Evolutionary conservation across 306 rosid genomes (phyloP).

Genomic region (Cucumis melo): DNA sequence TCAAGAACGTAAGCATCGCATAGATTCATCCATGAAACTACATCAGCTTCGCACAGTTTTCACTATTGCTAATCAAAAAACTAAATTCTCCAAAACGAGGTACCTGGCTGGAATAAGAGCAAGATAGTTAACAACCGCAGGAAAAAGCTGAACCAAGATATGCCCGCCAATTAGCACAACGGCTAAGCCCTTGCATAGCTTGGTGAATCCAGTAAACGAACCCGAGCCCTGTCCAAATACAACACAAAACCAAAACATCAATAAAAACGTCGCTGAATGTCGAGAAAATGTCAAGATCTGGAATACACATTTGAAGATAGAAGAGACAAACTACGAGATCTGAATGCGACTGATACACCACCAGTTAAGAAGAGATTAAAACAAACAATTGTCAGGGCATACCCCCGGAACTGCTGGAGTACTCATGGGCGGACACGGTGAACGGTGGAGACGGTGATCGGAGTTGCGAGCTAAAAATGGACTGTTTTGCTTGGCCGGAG

Average conservation of each 20-base stretch:
- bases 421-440: slow-evolving; percentile 30
- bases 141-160: slow-evolving; percentile 53
- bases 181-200: slow-evolving; percentile 71
- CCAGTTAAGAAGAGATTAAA: neutral
- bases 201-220: slow-evolving; percentile 50
- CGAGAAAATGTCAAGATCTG: slow-evolving; percentile 8
- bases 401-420: slow-evolving; percentile 42
- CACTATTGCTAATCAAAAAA: neutral
- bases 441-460: slow-evolving; percentile 9
- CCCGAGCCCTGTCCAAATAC: slow-evolving; percentile 29
- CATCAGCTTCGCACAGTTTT: neutral
- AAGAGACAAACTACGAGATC: neutral
- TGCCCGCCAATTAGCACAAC: slow-evolving; percentile 51
- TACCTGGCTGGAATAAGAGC: slow-evolving; percentile 93
- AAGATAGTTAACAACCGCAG: slow-evolving; percentile 40
- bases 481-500: neutral
- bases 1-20: neutral
- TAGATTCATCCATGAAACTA: neutral
- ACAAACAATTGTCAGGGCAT: neutral
- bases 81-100: neutral
- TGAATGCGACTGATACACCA: neutral
- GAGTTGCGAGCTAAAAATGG: neutral
- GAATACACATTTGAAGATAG: neutral
- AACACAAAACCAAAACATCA: neutral
- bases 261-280: neutral